Evolutionary conservation across 1,284 basidiomycete species (phyloP).

Genomic region (Papiliotrema flavescens): DNA sequence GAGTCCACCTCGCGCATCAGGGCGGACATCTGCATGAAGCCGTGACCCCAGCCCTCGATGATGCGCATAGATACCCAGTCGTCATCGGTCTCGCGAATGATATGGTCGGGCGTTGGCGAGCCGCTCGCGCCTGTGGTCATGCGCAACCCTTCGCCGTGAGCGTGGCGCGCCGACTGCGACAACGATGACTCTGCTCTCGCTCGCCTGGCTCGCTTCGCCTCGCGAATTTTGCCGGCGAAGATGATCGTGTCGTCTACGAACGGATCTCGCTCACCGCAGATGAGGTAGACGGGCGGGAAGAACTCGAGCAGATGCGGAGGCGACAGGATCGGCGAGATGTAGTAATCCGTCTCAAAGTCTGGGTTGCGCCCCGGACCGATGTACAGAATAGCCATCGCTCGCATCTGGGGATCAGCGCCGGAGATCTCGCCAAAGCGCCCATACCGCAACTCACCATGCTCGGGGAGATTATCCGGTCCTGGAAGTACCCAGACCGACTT

Average conservation of each 20-base stretch:
- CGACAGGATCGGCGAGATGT: conserved; percentile 87
- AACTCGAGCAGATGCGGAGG: conserved; percentile 78
- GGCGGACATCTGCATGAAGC: conserved; percentile 88
- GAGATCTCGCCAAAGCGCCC: background rate
- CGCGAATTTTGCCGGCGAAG: conserved; percentile 85
- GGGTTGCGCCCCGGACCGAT: conserved; percentile 88
- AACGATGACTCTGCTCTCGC: conserved; percentile 53
- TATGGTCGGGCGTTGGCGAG: conserved; percentile 44
- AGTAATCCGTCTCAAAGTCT: conserved; percentile 91
- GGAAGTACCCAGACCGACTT: conserved; percentile 89
- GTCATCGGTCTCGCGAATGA: conserved; percentile 69
- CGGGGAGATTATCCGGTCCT: conserved; percentile 83
- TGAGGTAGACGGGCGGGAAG: conserved; percentile 88
- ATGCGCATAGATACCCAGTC: conserved; percentile 94
- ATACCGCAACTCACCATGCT: conserved; percentile 67
- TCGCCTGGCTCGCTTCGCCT: conserved; percentile 80
- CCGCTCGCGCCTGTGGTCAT: conserved; percentile 53
- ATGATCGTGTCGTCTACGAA: conserved; percentile 94
- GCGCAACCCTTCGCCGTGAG: conserved; percentile 50
- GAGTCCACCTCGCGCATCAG: conserved; percentile 71
- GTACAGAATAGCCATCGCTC: conserved; percentile 96
- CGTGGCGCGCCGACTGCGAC: conserved; percentile 10
- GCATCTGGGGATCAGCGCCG: conserved; percentile 63
- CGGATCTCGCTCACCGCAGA: conserved; percentile 93
- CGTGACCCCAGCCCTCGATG: conserved; percentile 87